phyloP scores from a whole-genome alignment of 1,284 basidiomycete species.

The Tilletia indica region DNA sequence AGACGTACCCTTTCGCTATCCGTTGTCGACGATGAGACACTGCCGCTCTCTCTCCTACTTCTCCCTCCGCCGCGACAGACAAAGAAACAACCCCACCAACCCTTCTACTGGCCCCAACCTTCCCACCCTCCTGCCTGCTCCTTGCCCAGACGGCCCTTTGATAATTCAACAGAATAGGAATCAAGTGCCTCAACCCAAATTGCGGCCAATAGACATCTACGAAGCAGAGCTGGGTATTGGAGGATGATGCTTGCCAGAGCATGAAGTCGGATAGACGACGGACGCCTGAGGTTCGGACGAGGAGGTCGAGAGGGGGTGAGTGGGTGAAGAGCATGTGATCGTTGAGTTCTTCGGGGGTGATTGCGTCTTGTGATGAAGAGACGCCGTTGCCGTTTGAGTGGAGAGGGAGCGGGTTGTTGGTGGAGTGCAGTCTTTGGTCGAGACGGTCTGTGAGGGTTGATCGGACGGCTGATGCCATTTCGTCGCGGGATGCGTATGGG shows the following conservation, averaged over 20 bases:
- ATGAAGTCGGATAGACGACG: constrained; percentile 86
- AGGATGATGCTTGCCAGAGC: constrained; percentile 78
- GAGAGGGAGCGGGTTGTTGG: not conserved
- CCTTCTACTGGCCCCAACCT: constrained; percentile 1
- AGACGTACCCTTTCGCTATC: not conserved
- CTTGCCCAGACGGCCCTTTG: constrained; percentile 64
- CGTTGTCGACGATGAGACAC: no score
- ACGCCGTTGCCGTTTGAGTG: not conserved
- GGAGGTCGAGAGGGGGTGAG: constrained; percentile 81
- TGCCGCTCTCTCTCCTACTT: no score
- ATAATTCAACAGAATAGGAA: constrained; percentile 80
- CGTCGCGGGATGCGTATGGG: constrained; percentile 87
- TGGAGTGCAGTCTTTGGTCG: constrained; percentile 24
- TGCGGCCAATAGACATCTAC: constrained; percentile 89
- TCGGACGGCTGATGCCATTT: constrained; percentile 71
- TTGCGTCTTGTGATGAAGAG: not conserved
- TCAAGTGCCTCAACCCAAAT: constrained; percentile 81
- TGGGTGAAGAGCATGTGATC: constrained; percentile 59
- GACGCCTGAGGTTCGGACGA: constrained; percentile 89
- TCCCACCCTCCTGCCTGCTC: not conserved
- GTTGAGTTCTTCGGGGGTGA: constrained; percentile 25
- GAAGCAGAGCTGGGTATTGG: constrained; percentile 83
- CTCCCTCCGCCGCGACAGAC: no score
- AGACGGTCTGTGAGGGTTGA: constrained; percentile 23
- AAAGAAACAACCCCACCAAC: not conserved